Base-by-base conservation (phyloP, 2,329 filamentous ascomycete species). In the Neoscytalidium dimidiatum region DNA sequence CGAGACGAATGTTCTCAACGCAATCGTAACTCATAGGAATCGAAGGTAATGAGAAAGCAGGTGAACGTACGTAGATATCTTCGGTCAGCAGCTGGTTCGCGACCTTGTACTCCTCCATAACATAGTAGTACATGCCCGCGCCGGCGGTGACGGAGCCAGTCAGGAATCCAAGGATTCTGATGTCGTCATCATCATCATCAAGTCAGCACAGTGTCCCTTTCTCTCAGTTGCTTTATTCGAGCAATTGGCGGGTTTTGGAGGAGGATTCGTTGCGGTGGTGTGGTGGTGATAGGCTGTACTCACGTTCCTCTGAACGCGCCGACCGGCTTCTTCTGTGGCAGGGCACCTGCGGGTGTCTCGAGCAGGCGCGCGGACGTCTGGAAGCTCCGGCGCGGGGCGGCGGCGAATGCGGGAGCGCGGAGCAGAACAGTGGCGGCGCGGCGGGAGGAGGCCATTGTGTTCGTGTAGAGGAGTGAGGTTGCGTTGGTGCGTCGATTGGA, bases 51-150 rank as follows among this genome's bases (percentile, higher is more conserved):
- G 2, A 23, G 17, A 14, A 26, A 21, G 28, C 33, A 21, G n/a
- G 64, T 52, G 62, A 64, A 90, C 92, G 79, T 86, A 97, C 94
- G 80, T 94, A 94, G 78, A 98, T 97, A 80, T 98, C 94, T 81
- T 97, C 93, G 67, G 90, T 94, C 80, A 98, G 83, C 74, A 97
- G 86, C 81, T 96, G 92, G 82, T 97, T 98, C 71, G 92, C 92
- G 48, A 93, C 85, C 81, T 93, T 92, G 84, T 97, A 98, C 79
- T 98, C 94, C 77, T 94, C 88, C 72, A 98, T 82, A 70, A 97
- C 87, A 79, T 98, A 98, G 78, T 92, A 93, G 82, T 97, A 98
- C 72, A 96, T 90, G 66, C 88, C 90, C 61, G 86, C 86, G 72
- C 92, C 93, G 49, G 94, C 89, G 61, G 92, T 83, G 52, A 91